These are phyloP conservation scores for Hydrangea macrophylla DNA, from an alignment of 148 eudicot species.

Conservation along the genomic window DNA sequence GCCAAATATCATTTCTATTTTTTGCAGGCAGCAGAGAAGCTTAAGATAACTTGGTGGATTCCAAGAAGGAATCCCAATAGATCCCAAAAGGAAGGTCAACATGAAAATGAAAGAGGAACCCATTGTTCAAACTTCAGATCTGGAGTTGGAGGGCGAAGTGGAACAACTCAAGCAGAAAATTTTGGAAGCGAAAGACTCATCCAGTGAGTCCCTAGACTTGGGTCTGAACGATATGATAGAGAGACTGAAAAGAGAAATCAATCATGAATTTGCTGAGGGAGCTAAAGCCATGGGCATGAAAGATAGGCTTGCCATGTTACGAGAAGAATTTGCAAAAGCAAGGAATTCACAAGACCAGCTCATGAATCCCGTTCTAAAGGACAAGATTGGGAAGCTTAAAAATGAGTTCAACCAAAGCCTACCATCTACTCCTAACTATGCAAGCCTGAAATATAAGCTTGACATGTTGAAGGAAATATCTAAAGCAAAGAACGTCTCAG, in stretches of 20 bases:
- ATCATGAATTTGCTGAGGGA: no score
- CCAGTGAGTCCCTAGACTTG: no score
- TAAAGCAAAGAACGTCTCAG: constrained; percentile 42
- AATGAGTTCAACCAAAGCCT: no score
- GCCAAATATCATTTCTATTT: not conserved
- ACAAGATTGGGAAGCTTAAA: constrained; percentile 47
- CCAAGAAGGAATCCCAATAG: constrained; percentile 54
- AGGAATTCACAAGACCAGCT: constrained; percentile 41
- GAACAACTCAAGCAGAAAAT: constrained; percentile 46
- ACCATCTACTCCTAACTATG: constrained; percentile 49
- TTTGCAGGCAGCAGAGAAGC: constrained; percentile 77
- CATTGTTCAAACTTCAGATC: constrained; percentile 51
- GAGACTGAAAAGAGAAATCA: no score
- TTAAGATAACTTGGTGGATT: constrained; percentile 61
- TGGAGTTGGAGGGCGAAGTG: constrained; percentile 45
- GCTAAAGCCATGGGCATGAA: no score
- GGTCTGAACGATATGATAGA: no score
- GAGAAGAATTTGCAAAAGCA: constrained; percentile 57
- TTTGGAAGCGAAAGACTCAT: no score
- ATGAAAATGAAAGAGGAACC: no score
- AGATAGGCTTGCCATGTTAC: no score
- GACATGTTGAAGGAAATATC: constrained; percentile 65
- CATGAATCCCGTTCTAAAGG: constrained; percentile 29
- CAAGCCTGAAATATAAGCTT: constrained; percentile 54
- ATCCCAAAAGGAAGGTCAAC: no score